Evolutionary conservation across 495 filamentous ascomycete genomes (phyloP).

Genomic region (Xylaria castorea): DNA sequence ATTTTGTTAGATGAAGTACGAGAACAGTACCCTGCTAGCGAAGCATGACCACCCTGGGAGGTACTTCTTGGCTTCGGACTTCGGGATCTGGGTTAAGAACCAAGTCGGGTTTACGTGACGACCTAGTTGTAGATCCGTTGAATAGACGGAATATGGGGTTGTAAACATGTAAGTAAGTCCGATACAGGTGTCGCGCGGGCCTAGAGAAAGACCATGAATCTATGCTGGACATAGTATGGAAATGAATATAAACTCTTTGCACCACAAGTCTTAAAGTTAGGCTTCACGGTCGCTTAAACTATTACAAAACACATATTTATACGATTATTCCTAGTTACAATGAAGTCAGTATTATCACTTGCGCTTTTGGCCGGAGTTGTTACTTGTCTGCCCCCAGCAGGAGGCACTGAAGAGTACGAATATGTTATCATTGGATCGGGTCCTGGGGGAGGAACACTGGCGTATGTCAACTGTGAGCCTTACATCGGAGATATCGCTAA

Average conservation of each 20-base stretch:
- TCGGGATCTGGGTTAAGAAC: neutral
- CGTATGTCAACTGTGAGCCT: constrained; percentile 35
- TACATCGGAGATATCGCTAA: neutral
- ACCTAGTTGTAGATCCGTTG: neutral
- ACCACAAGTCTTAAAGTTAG: neutral
- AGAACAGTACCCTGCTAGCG: neutral
- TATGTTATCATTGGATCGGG: constrained; percentile 67
- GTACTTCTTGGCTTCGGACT: neutral
- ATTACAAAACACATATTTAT: neutral
- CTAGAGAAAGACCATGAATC: neutral
- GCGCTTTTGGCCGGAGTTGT: neutral
- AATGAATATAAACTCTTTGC: neutral
- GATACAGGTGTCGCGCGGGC: neutral
- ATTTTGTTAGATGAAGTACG: neutral
- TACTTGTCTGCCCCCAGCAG: neutral
- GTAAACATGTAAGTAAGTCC: neutral
- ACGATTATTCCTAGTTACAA: neutral
- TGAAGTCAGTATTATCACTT: neutral
- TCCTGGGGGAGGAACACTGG: constrained; percentile 64
- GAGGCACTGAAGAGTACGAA: constrained; percentile 47
- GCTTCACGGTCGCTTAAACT: neutral
- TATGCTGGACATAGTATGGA: neutral
- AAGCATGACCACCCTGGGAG: neutral
- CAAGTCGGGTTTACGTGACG: neutral
- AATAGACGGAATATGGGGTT: neutral